phyloP scores from a whole-genome alignment of 805 yeast genomes.

The Clavispora fructus region DNA sequence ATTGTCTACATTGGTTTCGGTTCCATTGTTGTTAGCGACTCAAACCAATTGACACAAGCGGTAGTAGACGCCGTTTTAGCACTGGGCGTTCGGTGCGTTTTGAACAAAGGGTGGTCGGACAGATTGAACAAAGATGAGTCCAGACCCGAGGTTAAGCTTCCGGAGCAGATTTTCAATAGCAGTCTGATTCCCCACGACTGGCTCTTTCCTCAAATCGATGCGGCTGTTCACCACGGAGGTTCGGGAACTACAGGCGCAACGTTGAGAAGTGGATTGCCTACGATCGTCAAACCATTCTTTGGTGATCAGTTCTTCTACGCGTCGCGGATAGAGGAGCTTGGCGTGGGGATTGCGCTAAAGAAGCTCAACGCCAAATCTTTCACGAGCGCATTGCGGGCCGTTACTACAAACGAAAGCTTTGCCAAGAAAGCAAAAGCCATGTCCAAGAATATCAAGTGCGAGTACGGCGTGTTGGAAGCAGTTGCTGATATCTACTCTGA shows the following conservation, averaged over 20 bases:
- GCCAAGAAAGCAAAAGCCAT: slow-evolving; percentile 60
- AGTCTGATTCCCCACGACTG: slow-evolving; percentile 89
- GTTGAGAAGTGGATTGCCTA: slow-evolving; percentile 79
- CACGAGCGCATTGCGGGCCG: slow-evolving; percentile 63
- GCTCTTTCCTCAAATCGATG: slow-evolving; percentile 85
- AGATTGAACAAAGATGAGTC: slow-evolving; percentile 41
- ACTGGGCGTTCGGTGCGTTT: slow-evolving; percentile 79
- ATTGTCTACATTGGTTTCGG: slow-evolving; percentile 94
- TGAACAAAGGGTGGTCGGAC: slow-evolving; percentile 95
- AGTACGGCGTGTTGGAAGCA: slow-evolving; percentile 77
- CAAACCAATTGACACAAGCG: slow-evolving; percentile 70
- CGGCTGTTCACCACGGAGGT: slow-evolving; percentile 97
- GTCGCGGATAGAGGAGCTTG: slow-evolving; percentile 78
- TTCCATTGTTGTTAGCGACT: slow-evolving; percentile 84
- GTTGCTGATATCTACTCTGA: slow-evolving; percentile 74
- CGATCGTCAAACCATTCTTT: slow-evolving; percentile 88
- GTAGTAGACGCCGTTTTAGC: slow-evolving; percentile 72
- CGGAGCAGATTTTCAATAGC: slow-evolving; percentile 60
- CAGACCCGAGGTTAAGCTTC: slow-evolving; percentile 44
- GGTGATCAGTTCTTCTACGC: slow-evolving; percentile 97
- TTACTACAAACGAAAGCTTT: slow-evolving; percentile 60
- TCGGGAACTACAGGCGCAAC: slow-evolving; percentile 96
- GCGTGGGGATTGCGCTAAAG: slow-evolving; percentile 70
- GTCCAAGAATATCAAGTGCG: slow-evolving; percentile 61
- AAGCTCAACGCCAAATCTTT: slow-evolving; percentile 62